A percentile compares a stretch with the other conserved stretches of the same genome.
These are phyloP conservation scores for Trichoderma hamatum DNA, from an alignment of 2,329 filamentous ascomycete genomes.

Conservation along the genomic window DNA sequence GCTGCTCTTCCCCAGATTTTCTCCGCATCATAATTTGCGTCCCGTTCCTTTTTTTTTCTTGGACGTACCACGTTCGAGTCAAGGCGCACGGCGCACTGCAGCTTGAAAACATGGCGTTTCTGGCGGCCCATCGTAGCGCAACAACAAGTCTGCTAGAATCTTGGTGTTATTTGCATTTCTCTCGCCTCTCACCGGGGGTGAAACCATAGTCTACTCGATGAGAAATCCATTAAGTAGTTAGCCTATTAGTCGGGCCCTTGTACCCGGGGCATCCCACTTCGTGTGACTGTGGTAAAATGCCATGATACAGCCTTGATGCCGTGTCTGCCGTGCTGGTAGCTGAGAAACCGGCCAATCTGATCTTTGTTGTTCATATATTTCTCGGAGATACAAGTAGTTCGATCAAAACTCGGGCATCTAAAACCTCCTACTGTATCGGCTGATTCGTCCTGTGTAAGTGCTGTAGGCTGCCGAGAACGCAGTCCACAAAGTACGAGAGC, in stretches of 20 bases:
- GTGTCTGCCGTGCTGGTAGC: neutral
- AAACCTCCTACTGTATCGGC: neutral
- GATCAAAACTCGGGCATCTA: neutral
- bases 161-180: neutral
- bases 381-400: neutral
- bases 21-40: slow-evolving; percentile 19
- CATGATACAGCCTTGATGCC: neutral
- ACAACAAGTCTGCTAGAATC: neutral
- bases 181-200: neutral
- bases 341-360: neutral
- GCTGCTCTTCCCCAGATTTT: slow-evolving; percentile 20
- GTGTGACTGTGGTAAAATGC: slow-evolving; percentile 1
- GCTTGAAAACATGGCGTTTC: neutral
- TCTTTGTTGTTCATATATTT: neutral
- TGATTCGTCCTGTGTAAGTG: neutral
- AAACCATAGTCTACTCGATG: neutral
- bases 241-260: neutral
- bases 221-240: neutral
- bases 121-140: neutral
- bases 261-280: neutral
- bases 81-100: slow-evolving; percentile 1
- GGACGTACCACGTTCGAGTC: slow-evolving; percentile 5
- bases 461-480: slow-evolving; percentile 9
- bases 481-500: neutral
- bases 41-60: neutral